Base-by-base conservation (phyloP, 257 asterid genomes). In the Solanum piurae region DNA sequence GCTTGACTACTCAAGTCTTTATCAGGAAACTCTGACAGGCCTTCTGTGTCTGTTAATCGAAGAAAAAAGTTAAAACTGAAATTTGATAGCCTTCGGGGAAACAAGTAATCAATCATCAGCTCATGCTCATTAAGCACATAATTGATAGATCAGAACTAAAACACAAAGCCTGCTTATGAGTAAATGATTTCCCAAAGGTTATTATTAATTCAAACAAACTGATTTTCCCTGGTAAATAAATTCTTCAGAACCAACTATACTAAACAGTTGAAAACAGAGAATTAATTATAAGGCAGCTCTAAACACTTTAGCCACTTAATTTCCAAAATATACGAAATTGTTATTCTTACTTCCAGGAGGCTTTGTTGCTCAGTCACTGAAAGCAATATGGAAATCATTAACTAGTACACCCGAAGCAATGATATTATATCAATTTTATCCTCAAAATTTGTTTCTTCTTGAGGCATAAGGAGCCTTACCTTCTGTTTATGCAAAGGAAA, bases 11-110 rank as follows among this genome's bases (percentile, higher is more conserved):
- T 86, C 31, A 68, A 44, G 76, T 91, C 95, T 91, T 90, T 93
- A 20, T 91, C 83, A 88, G 91, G 90, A 88, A 82, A 83, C 37
- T 94, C 94, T 87, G 91, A 88, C 88, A 93, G 93, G 46, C 89
- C 95, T 68, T 73, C 92, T 66, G 36, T 27, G 74, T 66, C 98
- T 93, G 82, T 27, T 34, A 84, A 86, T 62, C 77, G 75, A 82
- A 86, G 87, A 87, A 71, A 71, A 31, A 68, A 75, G 55, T 75
- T 37, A 37, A 37, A 33, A 52, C 31, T 12, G 42, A 86, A 36
- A 37, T 74, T 74, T 4, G 52, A 74, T 74, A 37, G 52, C 1
- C 49, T 37, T 36, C 46, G 3, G 18, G 20, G 14, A 74, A 74
- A 37, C 31, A 37, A 12, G 37, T n/a, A 74, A 74, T 20, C 80